Percentiles rank a stretch among this genome's conserved stretches.
phyloP scores from a whole-genome alignment of 2,329 filamentous ascomycete genomes.

The Xylaria hypoxylon region DNA sequence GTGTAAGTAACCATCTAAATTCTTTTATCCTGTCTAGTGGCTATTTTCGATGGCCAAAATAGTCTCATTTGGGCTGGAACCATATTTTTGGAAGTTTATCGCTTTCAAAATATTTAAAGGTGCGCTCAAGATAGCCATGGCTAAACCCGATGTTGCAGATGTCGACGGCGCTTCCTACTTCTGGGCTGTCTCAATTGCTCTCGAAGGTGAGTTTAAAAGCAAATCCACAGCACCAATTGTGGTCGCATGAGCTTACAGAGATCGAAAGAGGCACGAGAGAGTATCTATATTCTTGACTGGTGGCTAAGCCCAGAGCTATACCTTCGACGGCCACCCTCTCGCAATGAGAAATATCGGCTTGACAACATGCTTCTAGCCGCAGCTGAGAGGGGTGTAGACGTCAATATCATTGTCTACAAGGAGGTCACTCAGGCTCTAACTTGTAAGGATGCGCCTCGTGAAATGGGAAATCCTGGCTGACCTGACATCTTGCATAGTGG shows the following conservation, averaged over 20 bases:
- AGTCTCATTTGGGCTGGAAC: neutral
- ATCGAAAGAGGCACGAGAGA: conserved; percentile 72
- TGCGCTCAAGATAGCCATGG: neutral
- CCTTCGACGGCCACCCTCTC: conserved; percentile 81
- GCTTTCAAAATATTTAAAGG: neutral
- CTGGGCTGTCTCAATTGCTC: conserved; percentile 82
- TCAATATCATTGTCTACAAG: conserved; percentile 92
- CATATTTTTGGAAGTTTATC: neutral
- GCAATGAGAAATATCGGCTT: conserved; percentile 84
- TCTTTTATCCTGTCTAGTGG: neutral
- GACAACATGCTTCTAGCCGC: conserved; percentile 86
- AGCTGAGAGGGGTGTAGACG: conserved; percentile 83
- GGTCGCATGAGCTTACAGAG: conserved; percentile 24
- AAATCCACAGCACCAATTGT: neutral
- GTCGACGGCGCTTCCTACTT: conserved; percentile 88
- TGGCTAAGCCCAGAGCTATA: conserved; percentile 93
- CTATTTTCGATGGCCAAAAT: neutral
- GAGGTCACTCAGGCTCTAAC: conserved; percentile 86
- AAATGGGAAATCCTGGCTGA: conserved; percentile 32
- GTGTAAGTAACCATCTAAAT: conserved; percentile 57
- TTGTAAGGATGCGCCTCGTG: conserved; percentile 64
- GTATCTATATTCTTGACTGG: conserved; percentile 89
- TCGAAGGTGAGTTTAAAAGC: conserved; percentile 66
- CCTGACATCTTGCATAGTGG: conserved; percentile 46
- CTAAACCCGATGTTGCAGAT: conserved; percentile 50